Evolutionary conservation across 306 rosid genomes (phyloP), one percentile per base, ranked within the genome.

Genomic region (Prunus padus): DNA sequence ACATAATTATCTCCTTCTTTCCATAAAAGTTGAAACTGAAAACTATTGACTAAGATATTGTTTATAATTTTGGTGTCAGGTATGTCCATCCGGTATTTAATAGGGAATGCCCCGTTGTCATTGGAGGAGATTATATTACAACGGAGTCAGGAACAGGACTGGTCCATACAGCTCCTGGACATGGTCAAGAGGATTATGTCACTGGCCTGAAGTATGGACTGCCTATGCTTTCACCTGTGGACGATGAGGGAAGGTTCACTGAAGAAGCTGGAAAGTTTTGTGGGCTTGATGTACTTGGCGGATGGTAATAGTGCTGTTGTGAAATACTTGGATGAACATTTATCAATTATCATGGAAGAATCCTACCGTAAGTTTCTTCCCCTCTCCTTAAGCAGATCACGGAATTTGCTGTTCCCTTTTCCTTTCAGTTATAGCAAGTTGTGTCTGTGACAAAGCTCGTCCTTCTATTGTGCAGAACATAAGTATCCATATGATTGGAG

Each of bases 401-500:
- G 71, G 40, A 8, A 3, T 11, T 26, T 31, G 23, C 33, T 45
- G 51, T 10, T 22, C 47, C 2, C 67, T 82, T 45, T 61, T 51
- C 31, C 28, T 45, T 44, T 14, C 25, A 25, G 47, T 61, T 54
- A 47, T 61, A 49, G 54, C 45, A 59, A 57, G 18, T 40, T 69
- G 25, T 57, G 56, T 42, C 47, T 10, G 69, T 79, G 47, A 59
- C 54, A 33, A 62, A 74, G 45, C 33, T 67, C 23, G 74, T 69
- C 76, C 74, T 77, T 83, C 71, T 85, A 52, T 76, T 82, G 54
- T 83, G 70, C 82, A 95, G 99, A 88, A 72, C 99, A 95, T 81
- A 95, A 95, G 89, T 95, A 95, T 89, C 99, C 99, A 60, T 95
- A 95, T 84, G 99, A 95, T 77, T 95, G 99, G 99, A 81, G 99